Evolutionary conservation across 2,329 filamentous ascomycete species (phyloP).

Genomic region (Aspergillus tubingensis): DNA sequence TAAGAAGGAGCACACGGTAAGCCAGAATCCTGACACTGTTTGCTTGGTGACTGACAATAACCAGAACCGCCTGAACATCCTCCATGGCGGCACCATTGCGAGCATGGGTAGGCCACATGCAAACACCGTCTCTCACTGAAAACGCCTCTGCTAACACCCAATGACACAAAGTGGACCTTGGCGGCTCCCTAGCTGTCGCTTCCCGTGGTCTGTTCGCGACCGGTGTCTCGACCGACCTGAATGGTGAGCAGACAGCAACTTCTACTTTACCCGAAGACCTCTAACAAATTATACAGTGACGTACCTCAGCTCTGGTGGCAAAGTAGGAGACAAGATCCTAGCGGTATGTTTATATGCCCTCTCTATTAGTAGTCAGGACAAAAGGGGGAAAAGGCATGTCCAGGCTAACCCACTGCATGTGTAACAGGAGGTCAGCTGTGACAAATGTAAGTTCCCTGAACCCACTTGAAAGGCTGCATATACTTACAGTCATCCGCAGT

Average conservation of each 20-base stretch:
- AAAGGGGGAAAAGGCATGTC: too few species aligned
- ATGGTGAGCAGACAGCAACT: conserved; percentile 43
- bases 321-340: conserved; percentile 60
- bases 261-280: background rate
- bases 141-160: background rate
- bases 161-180: conserved; percentile 57
- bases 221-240: conserved; percentile 67
- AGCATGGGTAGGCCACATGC: conserved; percentile 51
- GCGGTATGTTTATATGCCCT: conserved; percentile 43
- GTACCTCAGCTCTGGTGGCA: conserved; percentile 65
- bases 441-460: conserved; percentile 56
- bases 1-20: conserved; percentile 65
- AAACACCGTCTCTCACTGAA: background rate
- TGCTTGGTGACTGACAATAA: background rate
- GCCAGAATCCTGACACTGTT: conserved; percentile 10
- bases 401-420: conserved; percentile 19
- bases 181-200: conserved; percentile 66
- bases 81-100: conserved; percentile 69
- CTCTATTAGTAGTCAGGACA: too few species aligned
- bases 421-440: conserved; percentile 59
- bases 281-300: conserved; percentile 49
- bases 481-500: conserved; percentile 43
- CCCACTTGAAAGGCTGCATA: background rate
- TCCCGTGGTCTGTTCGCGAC: conserved; percentile 66
- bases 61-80: conserved; percentile 65